Evolutionary conservation across 371 early-diverging fungal species (phyloP).

Genomic region (Syncephalastrum racemosum): DNA sequence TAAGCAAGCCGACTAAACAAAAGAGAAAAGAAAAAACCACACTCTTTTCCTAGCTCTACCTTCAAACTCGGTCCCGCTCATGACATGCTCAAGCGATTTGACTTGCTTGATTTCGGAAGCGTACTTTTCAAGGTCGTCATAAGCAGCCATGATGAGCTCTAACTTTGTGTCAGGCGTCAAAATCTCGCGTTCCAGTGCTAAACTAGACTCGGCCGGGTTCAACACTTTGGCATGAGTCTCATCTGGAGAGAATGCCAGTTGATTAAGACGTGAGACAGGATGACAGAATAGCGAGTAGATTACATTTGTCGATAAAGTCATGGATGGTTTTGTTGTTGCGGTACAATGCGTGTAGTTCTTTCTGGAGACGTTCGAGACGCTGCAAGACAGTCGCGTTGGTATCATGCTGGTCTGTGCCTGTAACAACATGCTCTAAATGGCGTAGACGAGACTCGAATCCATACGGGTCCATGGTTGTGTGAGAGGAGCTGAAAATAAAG

Average conservation of each 20-base stretch:
- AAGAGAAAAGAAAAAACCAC: neutral
- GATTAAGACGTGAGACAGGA: neutral
- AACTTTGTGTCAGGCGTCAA: conserved; percentile 55
- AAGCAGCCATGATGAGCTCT: conserved; percentile 54
- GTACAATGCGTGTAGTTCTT: conserved; percentile 31
- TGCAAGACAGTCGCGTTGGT: conserved; percentile 16
- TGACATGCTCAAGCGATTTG: conserved; percentile 51
- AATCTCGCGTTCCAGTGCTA: conserved; percentile 51
- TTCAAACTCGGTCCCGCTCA: conserved; percentile 48
- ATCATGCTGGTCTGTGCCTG: conserved; percentile 24
- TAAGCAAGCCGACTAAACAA: neutral
- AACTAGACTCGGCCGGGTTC: conserved; percentile 42
- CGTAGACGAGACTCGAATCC: conserved; percentile 48
- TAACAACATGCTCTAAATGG: conserved; percentile 42
- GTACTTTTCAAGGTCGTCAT: conserved; percentile 53
- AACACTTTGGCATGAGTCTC: conserved; percentile 46
- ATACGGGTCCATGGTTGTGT: conserved; percentile 36
- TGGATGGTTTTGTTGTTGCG: conserved; percentile 45
- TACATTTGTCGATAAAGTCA: conserved; percentile 60
- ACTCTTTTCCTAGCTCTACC: conserved; percentile 24
- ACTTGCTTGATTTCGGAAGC: conserved; percentile 57
- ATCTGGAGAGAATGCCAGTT: conserved; percentile 19
- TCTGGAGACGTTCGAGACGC: conserved; percentile 26
- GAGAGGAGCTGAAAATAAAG: neutral
- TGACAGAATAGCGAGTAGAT: neutral